Percentiles rank a stretch among this genome's conserved stretches.
phyloP scores from a whole-genome alignment of 2,329 filamentous ascomycete genomes.

The Exophiala calicioides region DNA sequence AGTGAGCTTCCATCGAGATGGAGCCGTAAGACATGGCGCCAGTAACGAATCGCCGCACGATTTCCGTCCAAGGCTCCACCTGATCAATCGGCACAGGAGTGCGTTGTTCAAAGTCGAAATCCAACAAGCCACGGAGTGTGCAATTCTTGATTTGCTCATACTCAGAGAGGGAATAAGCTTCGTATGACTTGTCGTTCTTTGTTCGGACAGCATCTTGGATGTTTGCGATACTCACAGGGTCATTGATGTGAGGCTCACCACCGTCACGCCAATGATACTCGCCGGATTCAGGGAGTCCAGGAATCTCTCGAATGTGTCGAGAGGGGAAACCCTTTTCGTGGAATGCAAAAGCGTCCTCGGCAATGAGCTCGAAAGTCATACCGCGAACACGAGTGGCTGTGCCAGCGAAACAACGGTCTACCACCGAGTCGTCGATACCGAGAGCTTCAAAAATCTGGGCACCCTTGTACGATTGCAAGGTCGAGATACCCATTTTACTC shows the following conservation, averaged over 20 bases:
- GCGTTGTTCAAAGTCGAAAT: conserved; percentile 91
- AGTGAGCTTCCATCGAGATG: conserved; percentile 98
- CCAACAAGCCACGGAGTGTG: conserved; percentile 87
- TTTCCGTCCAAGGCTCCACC: conserved; percentile 97
- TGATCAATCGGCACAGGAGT: conserved; percentile 89
- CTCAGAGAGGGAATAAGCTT: conserved; percentile 88
- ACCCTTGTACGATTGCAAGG: conserved; percentile 93
- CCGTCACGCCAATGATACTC: conserved; percentile 99
- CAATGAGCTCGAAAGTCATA: conserved; percentile 89
- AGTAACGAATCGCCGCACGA: conserved; percentile 92
- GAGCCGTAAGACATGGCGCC: conserved; percentile 99
- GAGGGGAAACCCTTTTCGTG: conserved; percentile 91
- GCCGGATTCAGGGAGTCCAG: conserved; percentile 84
- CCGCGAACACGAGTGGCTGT: conserved; percentile 93
- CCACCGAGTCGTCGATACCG: conserved; percentile 85
- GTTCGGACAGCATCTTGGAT: conserved; percentile 94
- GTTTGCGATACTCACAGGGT: conserved; percentile 91
- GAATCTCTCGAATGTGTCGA: conserved; percentile 71
- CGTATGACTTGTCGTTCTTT: conserved; percentile 98
- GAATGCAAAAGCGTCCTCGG: conserved; percentile 90
- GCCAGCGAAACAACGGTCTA: conserved; percentile 91
- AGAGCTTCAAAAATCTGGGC: conserved; percentile 97
- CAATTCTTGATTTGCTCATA: conserved; percentile 97
- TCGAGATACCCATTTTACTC: conserved; percentile 99
- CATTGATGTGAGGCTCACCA: conserved; percentile 92